These are phyloP conservation scores for Rhododendron simsii DNA, from an alignment of 148 eudicot genomes.

Conservation along the genomic window DNA sequence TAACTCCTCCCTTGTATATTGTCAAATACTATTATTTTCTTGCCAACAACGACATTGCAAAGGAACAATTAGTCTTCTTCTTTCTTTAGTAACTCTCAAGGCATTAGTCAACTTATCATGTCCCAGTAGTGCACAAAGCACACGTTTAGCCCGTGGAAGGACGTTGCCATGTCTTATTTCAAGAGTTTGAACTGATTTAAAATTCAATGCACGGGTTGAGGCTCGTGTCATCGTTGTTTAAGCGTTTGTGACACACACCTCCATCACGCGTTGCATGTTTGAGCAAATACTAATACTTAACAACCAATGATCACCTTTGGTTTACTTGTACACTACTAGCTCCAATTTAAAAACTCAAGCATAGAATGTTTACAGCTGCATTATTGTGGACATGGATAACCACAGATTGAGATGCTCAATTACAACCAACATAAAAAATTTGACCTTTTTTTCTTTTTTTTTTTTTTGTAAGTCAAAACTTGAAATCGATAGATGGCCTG, in stretches of 20 bases:
- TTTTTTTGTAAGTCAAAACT: not conserved
- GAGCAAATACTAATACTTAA: not conserved
- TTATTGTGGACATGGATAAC: not conserved
- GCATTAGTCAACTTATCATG: not conserved
- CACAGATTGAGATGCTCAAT: not conserved
- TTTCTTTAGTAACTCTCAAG: not conserved
- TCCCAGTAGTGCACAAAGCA: not conserved
- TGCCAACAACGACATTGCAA: not conserved
- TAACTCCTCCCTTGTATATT: not conserved
- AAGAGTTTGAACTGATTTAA: not conserved
- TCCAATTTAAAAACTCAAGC: not conserved
- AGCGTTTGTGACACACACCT: not conserved
- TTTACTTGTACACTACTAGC: not conserved
- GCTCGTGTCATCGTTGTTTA: not conserved
- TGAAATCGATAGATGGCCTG: not conserved
- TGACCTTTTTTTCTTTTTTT: not conserved
- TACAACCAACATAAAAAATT: not conserved
- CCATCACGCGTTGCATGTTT: not conserved
- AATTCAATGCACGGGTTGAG: not conserved
- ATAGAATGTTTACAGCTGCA: not conserved
- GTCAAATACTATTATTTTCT: not conserved
- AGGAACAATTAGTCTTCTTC: not conserved
- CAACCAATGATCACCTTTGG: not conserved
- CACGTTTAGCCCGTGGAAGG: not conserved
- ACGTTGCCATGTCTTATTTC: not conserved